A percentile compares a stretch with the other conserved stretches of the same genome.
Conservation (phyloP, 2,329 filamentous ascomycete genomes). For the Trematosphaeria pertusa region DNA sequence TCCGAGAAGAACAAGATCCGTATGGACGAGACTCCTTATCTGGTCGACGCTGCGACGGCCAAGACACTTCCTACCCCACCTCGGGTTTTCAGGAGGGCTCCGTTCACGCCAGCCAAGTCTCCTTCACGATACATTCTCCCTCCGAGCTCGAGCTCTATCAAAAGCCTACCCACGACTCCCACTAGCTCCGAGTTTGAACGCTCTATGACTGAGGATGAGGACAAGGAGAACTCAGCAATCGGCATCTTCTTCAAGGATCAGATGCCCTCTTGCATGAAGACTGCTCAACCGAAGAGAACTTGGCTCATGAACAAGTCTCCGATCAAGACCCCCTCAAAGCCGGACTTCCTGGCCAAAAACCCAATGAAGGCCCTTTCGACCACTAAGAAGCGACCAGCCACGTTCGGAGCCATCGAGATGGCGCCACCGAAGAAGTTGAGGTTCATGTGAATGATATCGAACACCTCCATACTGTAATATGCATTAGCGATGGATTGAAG, state of each 20-base stretch:
- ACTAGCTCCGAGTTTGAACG: conserved; percentile 38
- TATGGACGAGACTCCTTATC: conserved; percentile 41
- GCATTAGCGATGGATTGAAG: no score
- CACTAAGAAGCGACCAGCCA: conserved; percentile 1
- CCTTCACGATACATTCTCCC: conserved; percentile 36
- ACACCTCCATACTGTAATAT: no score
- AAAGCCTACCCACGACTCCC: conserved; percentile 32
- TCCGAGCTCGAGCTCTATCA: conserved; percentile 15
- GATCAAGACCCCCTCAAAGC: conserved; percentile 61
- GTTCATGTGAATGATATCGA: conserved; percentile 22
- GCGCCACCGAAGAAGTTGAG: conserved; percentile 36
- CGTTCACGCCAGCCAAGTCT: conserved; percentile 40
- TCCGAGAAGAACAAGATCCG: conserved; percentile 44
- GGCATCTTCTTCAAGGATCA: conserved; percentile 49
- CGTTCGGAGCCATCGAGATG: conserved; percentile 19
- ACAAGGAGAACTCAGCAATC: conserved; percentile 47
- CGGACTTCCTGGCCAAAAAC: conserved; percentile 29
- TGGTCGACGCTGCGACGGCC: conserved; percentile 36
- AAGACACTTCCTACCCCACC: conserved; percentile 19
- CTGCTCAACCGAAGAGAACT: conserved; percentile 32
- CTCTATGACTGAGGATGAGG: conserved; percentile 28
- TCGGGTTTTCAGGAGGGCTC: conserved; percentile 25
- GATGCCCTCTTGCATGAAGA: conserved; percentile 44
- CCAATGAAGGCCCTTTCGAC: conserved; percentile 6
- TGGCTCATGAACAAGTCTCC: conserved; percentile 50